phyloP scores from a whole-genome alignment of 352 stramenopile genomes.

The Lagenidium sp. region DNA sequence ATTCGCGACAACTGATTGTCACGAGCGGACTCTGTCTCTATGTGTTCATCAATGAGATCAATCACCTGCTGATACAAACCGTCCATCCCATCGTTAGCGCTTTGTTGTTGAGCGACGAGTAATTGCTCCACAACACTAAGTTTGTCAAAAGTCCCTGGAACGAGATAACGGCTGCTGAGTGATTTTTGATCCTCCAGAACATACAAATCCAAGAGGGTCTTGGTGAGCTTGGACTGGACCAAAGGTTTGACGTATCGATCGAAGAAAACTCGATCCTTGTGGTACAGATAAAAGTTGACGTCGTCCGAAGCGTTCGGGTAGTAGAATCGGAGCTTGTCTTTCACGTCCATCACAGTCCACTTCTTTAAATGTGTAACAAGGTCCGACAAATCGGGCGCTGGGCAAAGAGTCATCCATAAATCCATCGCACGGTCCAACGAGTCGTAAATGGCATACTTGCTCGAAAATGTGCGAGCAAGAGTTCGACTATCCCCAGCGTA shows the following conservation, averaged over 20 bases:
- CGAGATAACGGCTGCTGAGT: conserved; percentile 2
- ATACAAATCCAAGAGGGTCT: conserved; percentile 7
- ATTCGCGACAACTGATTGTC: conserved; percentile 2
- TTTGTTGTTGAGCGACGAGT: conserved; percentile 1
- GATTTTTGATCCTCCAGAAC: conserved; percentile 1
- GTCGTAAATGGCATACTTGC: conserved; percentile 12
- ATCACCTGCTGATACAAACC: conserved; percentile 7
- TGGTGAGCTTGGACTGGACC: conserved; percentile 2
- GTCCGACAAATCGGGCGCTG: background rate
- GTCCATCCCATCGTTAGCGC: background rate
- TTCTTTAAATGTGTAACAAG: conserved; percentile 4
- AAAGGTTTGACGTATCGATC: conserved; percentile 1
- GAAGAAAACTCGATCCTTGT: conserved; percentile 8
- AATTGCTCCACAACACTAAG: conserved; percentile 11
- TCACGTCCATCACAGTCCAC: conserved; percentile 2
- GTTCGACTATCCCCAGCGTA: background rate
- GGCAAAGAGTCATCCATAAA: conserved; percentile 10
- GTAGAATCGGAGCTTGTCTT: conserved; percentile 8
- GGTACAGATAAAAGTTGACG: conserved; percentile 12
- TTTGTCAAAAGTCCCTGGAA: conserved; percentile 3
- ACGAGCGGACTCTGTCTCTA: background rate
- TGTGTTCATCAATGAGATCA: background rate
- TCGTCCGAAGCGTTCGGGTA: conserved; percentile 8
- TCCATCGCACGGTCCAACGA: conserved; percentile 5
- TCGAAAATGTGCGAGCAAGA: conserved; percentile 2